These are phyloP conservation scores for Rhodotorula sp. DNA, from an alignment of 1,284 basidiomycete species.

Conservation along the genomic window DNA sequence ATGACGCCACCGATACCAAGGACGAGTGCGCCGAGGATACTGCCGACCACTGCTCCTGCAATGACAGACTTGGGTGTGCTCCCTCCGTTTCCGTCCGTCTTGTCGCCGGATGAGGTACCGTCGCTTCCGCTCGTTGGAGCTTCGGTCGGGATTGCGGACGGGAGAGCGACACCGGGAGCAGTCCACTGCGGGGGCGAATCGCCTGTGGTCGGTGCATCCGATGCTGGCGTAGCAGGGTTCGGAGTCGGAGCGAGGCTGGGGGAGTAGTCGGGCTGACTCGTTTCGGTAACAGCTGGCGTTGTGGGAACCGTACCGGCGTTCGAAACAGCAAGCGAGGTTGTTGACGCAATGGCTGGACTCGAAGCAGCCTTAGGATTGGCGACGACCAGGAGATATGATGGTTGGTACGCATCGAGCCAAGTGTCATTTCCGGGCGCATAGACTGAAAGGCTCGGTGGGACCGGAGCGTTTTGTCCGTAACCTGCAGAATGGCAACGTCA, in stretches of 20 bases:
- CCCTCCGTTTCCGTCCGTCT: no score
- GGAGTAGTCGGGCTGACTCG: no score
- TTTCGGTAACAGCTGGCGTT: no score
- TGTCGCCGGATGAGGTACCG: background rate
- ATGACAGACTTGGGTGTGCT: conserved; percentile 12
- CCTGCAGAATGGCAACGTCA: background rate
- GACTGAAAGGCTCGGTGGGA: conserved; percentile 13
- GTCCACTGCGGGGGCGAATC: background rate
- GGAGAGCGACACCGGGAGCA: conserved; percentile 2
- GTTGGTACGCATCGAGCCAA: conserved; percentile 27
- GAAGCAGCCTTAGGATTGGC: conserved; percentile 27
- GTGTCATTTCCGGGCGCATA: conserved; percentile 30
- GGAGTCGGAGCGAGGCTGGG: no score
- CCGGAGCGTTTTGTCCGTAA: conserved; percentile 23
- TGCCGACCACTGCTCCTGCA: conserved; percentile 32
- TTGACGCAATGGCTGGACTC: background rate
- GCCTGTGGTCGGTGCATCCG: no score
- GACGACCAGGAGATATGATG: conserved; percentile 17
- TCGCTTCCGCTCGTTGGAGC: background rate
- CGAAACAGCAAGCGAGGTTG: background rate
- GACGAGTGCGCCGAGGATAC: conserved; percentile 24
- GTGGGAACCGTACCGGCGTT: background rate
- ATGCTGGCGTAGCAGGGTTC: no score
- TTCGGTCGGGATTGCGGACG: background rate
- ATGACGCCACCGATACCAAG: conserved; percentile 16